Conservation (phyloP, 129 eudicot genomes). For the Sambucus nigra region DNA sequence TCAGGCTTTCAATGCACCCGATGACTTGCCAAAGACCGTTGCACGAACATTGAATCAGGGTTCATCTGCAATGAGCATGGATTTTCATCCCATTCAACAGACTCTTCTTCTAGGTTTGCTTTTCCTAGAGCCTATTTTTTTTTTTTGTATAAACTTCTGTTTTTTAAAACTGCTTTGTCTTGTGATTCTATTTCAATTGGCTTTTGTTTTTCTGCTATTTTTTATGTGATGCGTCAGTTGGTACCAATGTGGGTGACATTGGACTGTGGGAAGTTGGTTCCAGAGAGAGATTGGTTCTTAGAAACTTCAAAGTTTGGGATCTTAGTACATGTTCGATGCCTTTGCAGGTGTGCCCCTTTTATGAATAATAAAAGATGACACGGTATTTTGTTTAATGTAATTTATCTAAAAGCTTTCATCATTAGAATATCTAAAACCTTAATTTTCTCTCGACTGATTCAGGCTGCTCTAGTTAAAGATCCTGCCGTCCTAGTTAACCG, state of each 20-base stretch:
- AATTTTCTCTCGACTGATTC: slow-evolving; percentile 12
- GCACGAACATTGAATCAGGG: slow-evolving; percentile 70
- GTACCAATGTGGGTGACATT: slow-evolving; percentile 76
- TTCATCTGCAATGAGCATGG: slow-evolving; percentile 90
- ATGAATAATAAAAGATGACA: not conserved
- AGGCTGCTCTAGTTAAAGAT: slow-evolving; percentile 67
- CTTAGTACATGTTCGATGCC: slow-evolving; percentile 56
- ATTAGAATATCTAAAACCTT: slow-evolving; percentile 4
- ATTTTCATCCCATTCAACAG: slow-evolving; percentile 75
- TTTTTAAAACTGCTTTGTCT: slow-evolving; percentile 5
- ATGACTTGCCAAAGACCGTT: slow-evolving; percentile 79
- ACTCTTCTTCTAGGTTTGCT: slow-evolving; percentile 61
- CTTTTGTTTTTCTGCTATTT: slow-evolving; percentile 4
- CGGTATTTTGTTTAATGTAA: not conserved
- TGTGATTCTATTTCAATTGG: not conserved
- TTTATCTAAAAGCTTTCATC: not conserved
- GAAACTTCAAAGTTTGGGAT: slow-evolving; percentile 87
- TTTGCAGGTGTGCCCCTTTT: slow-evolving; percentile 36
- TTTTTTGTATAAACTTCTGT: not conserved
- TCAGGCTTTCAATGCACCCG: slow-evolving; percentile 53
- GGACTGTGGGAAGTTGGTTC: slow-evolving; percentile 81
- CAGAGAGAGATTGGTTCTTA: slow-evolving; percentile 47
- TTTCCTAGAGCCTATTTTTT: not conserved
- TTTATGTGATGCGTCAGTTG: slow-evolving; percentile 36
- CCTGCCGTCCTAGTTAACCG: slow-evolving; percentile 75